These are phyloP conservation scores for Anisodus tanguticus DNA, from an alignment of 257 asterid genomes.

Conservation along the genomic window DNA sequence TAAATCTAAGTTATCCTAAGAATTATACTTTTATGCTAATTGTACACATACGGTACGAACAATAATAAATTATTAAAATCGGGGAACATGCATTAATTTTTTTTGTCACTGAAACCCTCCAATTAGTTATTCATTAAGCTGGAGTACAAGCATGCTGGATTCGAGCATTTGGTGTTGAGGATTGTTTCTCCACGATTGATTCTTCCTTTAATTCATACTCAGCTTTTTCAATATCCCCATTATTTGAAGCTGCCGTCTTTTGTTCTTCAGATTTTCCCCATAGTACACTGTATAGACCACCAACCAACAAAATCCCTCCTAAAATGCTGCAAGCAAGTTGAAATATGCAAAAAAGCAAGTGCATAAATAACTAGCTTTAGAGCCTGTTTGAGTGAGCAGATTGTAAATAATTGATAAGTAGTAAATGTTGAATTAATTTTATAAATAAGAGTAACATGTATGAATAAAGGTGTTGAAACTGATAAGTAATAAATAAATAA, in stretches of 20 bases:
- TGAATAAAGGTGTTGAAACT: neutral
- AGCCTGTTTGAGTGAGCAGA: neutral
- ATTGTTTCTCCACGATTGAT: slow-evolving; percentile 22
- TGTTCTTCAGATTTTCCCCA: slow-evolving; percentile 86
- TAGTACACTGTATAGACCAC: slow-evolving; percentile 75
- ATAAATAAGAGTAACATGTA: neutral
- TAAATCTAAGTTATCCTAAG: too few relatives aligned
- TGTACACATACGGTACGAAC: neutral
- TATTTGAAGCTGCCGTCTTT: slow-evolving; percentile 37
- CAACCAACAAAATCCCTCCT: slow-evolving; percentile 73
- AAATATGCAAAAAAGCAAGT: neutral
- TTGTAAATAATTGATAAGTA: neutral
- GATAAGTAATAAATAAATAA: neutral
- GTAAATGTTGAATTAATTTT: neutral
- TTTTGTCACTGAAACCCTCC: neutral
- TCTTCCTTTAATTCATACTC: slow-evolving; percentile 27
- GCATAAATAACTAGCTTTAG: neutral
- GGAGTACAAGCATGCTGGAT: neutral
- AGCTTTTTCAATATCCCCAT: slow-evolving; percentile 49
- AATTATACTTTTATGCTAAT: too few relatives aligned
- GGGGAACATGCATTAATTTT: neutral
- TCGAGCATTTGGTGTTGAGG: neutral
- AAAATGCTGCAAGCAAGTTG: slow-evolving; percentile 50
- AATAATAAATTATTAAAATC: neutral
- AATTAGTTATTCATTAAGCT: neutral